Conservation (phyloP, 2,329 filamentous ascomycete genomes). For the Cyphellophora attinorum region DNA sequence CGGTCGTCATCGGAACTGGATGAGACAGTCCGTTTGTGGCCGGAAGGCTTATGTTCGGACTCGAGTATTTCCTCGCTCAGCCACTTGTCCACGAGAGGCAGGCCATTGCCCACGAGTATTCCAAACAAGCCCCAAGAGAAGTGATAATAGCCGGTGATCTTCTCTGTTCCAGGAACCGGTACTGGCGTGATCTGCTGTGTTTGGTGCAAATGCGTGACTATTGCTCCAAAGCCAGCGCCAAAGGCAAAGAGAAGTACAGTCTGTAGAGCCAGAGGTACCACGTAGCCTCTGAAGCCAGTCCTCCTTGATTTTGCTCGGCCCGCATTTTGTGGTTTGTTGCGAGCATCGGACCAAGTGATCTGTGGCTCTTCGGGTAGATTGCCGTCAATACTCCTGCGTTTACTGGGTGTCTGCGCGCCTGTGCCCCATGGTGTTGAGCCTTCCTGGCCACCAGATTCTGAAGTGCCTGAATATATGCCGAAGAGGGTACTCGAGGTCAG, state of each 20-base stretch:
- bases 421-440: conserved; percentile 67
- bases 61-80: conserved; percentile 49
- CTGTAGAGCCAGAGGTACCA: conserved; percentile 49
- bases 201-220: conserved; percentile 72
- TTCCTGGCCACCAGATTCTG: conserved; percentile 45
- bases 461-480: conserved; percentile 74
- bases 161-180: conserved; percentile 47
- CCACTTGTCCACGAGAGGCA: conserved; percentile 75
- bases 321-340: conserved; percentile 5
- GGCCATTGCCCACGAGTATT: conserved; percentile 63
- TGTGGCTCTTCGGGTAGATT: conserved; percentile 21
- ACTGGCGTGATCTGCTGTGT: conserved; percentile 55
- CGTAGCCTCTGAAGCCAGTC: conserved; percentile 30
- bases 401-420: conserved; percentile 59
- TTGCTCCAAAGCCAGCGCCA: conserved; percentile 70
- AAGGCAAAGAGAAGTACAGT: conserved; percentile 62
- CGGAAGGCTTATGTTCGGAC: conserved; percentile 21
- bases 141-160: conserved; percentile 57
- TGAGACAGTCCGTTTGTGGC: conserved; percentile 21
- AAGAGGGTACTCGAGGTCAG: conserved; percentile 81
- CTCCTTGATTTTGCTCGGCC: conserved; percentile 21
- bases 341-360: conserved; percentile 6
- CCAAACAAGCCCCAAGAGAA: conserved; percentile 74
- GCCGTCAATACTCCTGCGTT: conserved; percentile 33
- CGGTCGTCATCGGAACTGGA: conserved; percentile 14